Conservation (phyloP, 345 rosid genomes). For the Populus tremula region DNA sequence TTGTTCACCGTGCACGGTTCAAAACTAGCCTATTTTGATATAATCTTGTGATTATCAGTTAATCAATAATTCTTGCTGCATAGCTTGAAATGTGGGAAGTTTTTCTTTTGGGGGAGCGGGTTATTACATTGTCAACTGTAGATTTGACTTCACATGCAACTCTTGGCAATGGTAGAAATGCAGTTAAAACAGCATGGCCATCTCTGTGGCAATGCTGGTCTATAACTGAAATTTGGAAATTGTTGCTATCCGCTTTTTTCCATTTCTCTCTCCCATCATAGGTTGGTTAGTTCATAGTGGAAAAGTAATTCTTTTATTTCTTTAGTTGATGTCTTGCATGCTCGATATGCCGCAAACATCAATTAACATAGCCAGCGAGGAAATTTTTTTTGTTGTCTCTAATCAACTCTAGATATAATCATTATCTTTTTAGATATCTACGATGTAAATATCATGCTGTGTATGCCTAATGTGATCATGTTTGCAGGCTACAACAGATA, state of each 20-base stretch:
- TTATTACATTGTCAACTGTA: background rate
- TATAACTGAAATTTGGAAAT: background rate
- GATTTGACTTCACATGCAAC: background rate
- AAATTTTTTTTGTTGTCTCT: background rate
- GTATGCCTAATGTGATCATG: background rate
- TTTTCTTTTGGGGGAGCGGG: background rate
- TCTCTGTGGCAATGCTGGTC: background rate
- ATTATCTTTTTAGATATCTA: background rate
- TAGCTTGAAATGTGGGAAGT: background rate
- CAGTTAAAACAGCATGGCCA: background rate
- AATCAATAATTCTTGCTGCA: background rate
- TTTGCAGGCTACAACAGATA: constrained; percentile 74
- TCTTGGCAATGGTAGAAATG: background rate
- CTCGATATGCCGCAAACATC: background rate
- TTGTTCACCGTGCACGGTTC: too few relatives aligned
- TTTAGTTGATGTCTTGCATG: background rate
- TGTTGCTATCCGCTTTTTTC: too few relatives aligned
- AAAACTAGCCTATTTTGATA: too few relatives aligned
- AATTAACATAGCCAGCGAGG: background rate
- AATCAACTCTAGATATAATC: background rate
- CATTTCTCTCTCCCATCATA: background rate
- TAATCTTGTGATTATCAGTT: background rate
- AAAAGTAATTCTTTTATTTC: background rate
- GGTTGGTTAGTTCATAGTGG: background rate
- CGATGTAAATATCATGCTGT: background rate